These are phyloP conservation scores for Penicillium sp. DNA, from an alignment of 2,329 filamentous ascomycete genomes.

Conservation along the genomic window DNA sequence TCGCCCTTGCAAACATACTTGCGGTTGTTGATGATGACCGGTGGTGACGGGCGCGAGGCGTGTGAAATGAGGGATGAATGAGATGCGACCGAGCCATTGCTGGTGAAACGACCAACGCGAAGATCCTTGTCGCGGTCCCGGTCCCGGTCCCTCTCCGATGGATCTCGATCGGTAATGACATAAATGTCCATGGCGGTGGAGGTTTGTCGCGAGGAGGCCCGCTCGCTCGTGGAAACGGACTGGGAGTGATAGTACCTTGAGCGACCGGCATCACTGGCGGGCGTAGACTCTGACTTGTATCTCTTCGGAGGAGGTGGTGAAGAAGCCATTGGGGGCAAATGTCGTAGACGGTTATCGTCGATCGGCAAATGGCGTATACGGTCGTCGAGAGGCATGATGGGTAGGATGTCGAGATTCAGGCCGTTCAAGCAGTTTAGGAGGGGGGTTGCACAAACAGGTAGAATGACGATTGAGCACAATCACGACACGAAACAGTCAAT, in stretches of 20 bases:
- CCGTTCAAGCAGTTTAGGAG: not conserved
- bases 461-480: not conserved
- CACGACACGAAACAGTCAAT: not conserved
- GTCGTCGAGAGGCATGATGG: slow-evolving; percentile 3
- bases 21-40: slow-evolving; percentile 20
- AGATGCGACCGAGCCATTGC: slow-evolving; percentile 32
- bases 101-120: slow-evolving; percentile 25
- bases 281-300: slow-evolving; percentile 25
- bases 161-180: slow-evolving; percentile 33
- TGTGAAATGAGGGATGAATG: slow-evolving; percentile 21
- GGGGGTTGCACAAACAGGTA: not conserved
- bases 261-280: slow-evolving; percentile 24
- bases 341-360: slow-evolving; percentile 12
- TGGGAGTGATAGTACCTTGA: slow-evolving; percentile 25
- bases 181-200: slow-evolving; percentile 41
- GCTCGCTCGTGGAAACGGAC: slow-evolving; percentile 27
- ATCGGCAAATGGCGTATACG: not conserved
- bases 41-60: slow-evolving; percentile 20
- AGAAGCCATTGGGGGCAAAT: slow-evolving; percentile 18
- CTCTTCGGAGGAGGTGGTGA: slow-evolving; percentile 23
- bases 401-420: not conserved
- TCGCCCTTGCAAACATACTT: slow-evolving; percentile 4
- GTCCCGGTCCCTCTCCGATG: slow-evolving; percentile 11
- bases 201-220: slow-evolving; percentile 32
- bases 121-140: slow-evolving; percentile 9